Conservation (phyloP, 2,329 filamentous ascomycete species). For the Epichloe typhina region DNA sequence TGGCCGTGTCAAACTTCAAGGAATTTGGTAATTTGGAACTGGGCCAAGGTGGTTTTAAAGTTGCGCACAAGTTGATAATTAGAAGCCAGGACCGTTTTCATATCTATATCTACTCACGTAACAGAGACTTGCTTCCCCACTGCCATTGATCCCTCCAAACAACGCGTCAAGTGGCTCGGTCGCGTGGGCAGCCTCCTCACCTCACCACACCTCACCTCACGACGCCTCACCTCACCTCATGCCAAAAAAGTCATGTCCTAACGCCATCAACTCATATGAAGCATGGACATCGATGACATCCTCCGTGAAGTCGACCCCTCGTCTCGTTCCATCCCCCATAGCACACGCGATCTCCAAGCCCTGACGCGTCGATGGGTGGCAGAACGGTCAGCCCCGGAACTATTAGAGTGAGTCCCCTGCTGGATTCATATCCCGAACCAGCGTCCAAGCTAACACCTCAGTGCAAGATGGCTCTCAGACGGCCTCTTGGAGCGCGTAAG, state of each 20-base stretch:
- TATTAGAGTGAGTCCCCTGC: slow-evolving; percentile 52
- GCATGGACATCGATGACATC: slow-evolving; percentile 72
- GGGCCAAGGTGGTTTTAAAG: too few relatives aligned
- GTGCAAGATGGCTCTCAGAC: slow-evolving; percentile 48
- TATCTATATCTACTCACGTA: too few relatives aligned
- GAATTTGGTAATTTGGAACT: too few relatives aligned
- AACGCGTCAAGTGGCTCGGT: too few relatives aligned
- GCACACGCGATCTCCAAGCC: slow-evolving; percentile 68
- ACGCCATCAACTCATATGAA: background rate
- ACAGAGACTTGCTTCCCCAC: too few relatives aligned
- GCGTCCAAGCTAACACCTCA: background rate
- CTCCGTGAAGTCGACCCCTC: slow-evolving; percentile 57
- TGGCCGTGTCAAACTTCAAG: too few relatives aligned
- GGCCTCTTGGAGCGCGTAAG: slow-evolving; percentile 73
- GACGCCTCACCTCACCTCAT: too few relatives aligned
- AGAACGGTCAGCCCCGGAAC: slow-evolving; percentile 76
- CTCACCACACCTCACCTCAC: background rate
- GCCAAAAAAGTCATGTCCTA: background rate
- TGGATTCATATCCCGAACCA: too few relatives aligned
- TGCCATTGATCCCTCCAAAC: background rate
- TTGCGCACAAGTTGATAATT: too few relatives aligned
- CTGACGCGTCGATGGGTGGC: slow-evolving; percentile 88
- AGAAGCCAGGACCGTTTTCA: too few relatives aligned
- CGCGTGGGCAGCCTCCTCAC: too few relatives aligned
- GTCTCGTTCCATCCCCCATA: slow-evolving; percentile 38